Percentiles rank a stretch among this genome's conserved stretches.
These are phyloP conservation scores for Microdochium trichocladiopsis DNA, from an alignment of 2,329 filamentous ascomycete species.

Conservation along the genomic window DNA sequence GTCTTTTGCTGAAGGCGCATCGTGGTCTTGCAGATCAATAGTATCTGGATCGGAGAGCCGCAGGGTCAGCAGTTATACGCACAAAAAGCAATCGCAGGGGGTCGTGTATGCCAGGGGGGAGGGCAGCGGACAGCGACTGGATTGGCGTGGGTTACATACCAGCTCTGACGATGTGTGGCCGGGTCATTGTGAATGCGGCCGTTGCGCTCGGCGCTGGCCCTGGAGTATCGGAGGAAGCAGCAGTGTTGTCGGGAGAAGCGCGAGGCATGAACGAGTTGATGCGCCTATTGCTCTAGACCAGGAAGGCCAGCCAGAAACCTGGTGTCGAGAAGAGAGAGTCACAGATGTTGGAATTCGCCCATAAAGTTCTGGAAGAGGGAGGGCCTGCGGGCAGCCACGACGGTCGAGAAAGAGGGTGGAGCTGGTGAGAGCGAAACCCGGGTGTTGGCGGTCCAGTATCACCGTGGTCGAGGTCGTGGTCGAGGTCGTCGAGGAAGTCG, in stretches of 20 bases:
- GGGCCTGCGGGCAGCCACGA: no score
- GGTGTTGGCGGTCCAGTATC: no score
- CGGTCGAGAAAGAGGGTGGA: no score
- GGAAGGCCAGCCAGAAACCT: neutral
- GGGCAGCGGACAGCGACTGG: neutral
- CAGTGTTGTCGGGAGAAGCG: neutral
- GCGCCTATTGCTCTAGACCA: neutral
- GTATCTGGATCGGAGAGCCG: slow-evolving; percentile 56
- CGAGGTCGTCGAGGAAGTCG: no score
- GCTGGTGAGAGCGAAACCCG: no score
- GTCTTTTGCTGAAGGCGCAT: slow-evolving; percentile 76
- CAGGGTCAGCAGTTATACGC: slow-evolving; percentile 17
- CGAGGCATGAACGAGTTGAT: neutral
- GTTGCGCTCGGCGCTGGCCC: neutral
- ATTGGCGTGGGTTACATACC: neutral
- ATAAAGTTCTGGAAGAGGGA: no score
- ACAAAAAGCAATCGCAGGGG: no score
- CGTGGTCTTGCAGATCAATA: slow-evolving; percentile 84
- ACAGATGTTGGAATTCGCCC: neutral
- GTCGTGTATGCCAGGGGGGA: neutral
- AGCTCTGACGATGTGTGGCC: neutral
- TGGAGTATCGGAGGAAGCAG: neutral
- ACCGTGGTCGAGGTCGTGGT: no score
- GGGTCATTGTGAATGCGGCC: neutral
- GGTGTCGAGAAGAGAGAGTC: neutral